These are phyloP conservation scores for Fusarium sp. DNA, from an alignment of 2,329 filamentous ascomycete species.

Conservation along the genomic window DNA sequence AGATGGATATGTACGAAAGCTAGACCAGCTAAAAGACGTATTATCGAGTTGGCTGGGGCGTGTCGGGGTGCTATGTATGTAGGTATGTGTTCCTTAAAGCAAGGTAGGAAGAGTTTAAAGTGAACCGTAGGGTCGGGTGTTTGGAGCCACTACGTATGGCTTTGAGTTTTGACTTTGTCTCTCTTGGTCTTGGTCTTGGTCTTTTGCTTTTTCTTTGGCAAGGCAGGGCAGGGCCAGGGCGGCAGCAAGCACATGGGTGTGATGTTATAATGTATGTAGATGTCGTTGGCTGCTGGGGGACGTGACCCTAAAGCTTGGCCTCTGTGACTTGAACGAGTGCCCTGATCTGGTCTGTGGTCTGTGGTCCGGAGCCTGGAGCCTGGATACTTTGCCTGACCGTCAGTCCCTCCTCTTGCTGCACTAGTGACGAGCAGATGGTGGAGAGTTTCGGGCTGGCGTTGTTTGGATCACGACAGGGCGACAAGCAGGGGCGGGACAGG, in stretches of 20 bases:
- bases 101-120: constrained; percentile 38
- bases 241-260: constrained; percentile 33
- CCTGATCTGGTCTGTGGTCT: constrained; percentile 17
- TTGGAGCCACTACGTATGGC: constrained; percentile 33
- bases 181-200: constrained; percentile 10
- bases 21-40: constrained; percentile 31
- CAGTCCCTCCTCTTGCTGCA: constrained; percentile 24
- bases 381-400: constrained; percentile 29
- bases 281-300: constrained; percentile 1
- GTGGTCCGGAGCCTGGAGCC: constrained; percentile 5
- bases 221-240: constrained; percentile 22
- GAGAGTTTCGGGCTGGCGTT: constrained; percentile 43
- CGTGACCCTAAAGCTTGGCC: constrained; percentile 31
- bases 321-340: constrained; percentile 15
- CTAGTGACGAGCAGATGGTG: constrained; percentile 39
- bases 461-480: constrained; percentile 44
- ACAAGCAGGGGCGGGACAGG: constrained; percentile 26
- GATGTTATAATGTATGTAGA: constrained; percentile 9
- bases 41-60: constrained; percentile 30
- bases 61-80: constrained; percentile 23
- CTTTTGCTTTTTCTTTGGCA: constrained; percentile 9
- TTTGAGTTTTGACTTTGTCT: constrained; percentile 37
- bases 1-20: constrained; percentile 31
- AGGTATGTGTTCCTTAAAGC: constrained; percentile 2
- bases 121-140: constrained; percentile 43